These are phyloP conservation scores for Brettanomyces sp. DNA, from an alignment of 805 yeast genomes.

Conservation along the genomic window DNA sequence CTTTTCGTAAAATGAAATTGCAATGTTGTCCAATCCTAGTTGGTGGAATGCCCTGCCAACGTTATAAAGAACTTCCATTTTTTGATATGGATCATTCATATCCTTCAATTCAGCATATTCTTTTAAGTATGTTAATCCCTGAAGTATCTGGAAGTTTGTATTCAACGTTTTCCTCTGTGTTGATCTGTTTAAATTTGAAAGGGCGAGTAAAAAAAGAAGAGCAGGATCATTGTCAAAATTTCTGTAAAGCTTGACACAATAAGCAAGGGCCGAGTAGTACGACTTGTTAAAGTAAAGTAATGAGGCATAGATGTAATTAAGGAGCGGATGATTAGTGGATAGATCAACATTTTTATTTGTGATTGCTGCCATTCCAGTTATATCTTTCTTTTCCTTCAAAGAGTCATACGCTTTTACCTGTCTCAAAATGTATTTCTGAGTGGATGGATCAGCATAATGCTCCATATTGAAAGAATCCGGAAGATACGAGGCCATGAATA, in stretches of 20 bases:
- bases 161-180: conserved; percentile 83
- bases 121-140: conserved; percentile 69
- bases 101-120: conserved; percentile 50
- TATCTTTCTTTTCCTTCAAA: conserved; percentile 39
- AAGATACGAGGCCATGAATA: conserved; percentile 50
- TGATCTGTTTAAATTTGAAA: conserved; percentile 81
- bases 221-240: conserved; percentile 69
- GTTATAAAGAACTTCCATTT: conserved; percentile 75
- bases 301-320: conserved; percentile 62
- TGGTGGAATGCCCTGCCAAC: conserved; percentile 79
- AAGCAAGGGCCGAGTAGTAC: conserved; percentile 73
- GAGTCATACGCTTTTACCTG: conserved; percentile 88
- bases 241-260: conserved; percentile 61
- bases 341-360: conserved; percentile 40
- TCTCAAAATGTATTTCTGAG: conserved; percentile 82
- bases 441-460: conserved; percentile 63
- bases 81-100: conserved; percentile 34
- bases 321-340: conserved; percentile 52
- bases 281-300: conserved; percentile 74
- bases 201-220: conserved; percentile 62
- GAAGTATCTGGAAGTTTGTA: conserved; percentile 79
- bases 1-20: conserved; percentile 61
- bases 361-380: conserved; percentile 75
- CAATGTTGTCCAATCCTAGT: conserved; percentile 66
- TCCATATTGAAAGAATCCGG: conserved; percentile 15